Evolutionary conservation across 2,329 filamentous ascomycete species (phyloP).

Genomic region (Xylaria polymorpha): DNA sequence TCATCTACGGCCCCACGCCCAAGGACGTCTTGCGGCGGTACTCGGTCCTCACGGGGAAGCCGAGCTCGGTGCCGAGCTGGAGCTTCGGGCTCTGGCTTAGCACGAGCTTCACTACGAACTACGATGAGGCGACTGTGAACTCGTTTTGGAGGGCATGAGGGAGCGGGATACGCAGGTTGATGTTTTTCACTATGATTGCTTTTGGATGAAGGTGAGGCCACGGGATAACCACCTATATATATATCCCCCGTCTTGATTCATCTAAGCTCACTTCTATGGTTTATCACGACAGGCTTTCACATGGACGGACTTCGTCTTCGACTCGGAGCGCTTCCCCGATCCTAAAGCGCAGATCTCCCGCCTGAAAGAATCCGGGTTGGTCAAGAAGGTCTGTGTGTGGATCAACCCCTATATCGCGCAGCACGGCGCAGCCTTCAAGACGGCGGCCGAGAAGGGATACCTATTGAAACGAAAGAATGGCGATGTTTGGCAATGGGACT

Average conservation of each 20-base stretch:
- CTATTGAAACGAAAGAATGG: conserved; percentile 76
- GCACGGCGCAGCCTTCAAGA: conserved; percentile 72
- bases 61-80: conserved; percentile 75
- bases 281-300: conserved; percentile 63
- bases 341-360: conserved; percentile 71
- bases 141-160: conserved; percentile 77
- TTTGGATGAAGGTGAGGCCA: conserved; percentile 71
- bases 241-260: background rate
- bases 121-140: conserved; percentile 75
- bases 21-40: conserved; percentile 78
- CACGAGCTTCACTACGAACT: conserved; percentile 79
- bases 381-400: conserved; percentile 77
- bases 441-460: conserved; percentile 74
- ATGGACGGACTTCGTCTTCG: conserved; percentile 81
- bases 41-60: conserved; percentile 72
- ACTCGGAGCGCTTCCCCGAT: conserved; percentile 74
- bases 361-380: conserved; percentile 71
- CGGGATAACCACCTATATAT: background rate
- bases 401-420: conserved; percentile 81
- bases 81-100: conserved; percentile 82
- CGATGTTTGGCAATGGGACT: conserved; percentile 79
- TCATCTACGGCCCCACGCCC: conserved; percentile 77
- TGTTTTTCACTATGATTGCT: conserved; percentile 82
- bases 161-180: conserved; percentile 72
- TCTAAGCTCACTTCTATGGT: background rate